phyloP scores from a whole-genome alignment of 257 asterid genomes.

The Paraleonurus japonicus region DNA sequence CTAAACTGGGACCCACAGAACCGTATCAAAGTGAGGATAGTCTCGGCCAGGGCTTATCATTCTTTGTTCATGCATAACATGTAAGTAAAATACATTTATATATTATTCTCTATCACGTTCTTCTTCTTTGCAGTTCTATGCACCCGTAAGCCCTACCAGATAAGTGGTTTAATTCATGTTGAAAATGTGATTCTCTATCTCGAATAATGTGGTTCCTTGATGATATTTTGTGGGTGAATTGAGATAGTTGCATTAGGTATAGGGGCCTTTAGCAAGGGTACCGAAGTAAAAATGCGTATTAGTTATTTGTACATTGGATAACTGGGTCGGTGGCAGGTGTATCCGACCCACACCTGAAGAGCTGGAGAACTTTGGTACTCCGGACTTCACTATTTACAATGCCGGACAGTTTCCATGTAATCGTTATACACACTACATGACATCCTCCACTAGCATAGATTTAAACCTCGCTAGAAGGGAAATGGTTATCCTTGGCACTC shows the following conservation, averaged over 20 bases:
- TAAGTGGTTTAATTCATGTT: constrained; percentile 30
- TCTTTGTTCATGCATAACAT: constrained; percentile 63
- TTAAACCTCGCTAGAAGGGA: constrained; percentile 79
- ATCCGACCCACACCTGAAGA: constrained; percentile 99
- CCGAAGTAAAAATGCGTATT: constrained; percentile 20
- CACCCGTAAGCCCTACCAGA: constrained; percentile 35
- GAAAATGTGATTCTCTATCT: constrained; percentile 11
- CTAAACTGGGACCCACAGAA: constrained; percentile 93
- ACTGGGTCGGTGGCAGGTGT: constrained; percentile 92
- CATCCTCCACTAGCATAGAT: constrained; percentile 99
- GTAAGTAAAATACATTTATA: constrained; percentile 28
- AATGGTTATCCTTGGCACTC: constrained; percentile 99
- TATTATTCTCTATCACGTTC: not conserved
- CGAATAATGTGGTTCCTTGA: constrained; percentile 7
- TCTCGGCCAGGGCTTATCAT: constrained; percentile 96
- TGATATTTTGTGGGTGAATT: constrained; percentile 11
- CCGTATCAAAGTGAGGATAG: constrained; percentile 94
- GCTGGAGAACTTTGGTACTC: constrained; percentile 97
- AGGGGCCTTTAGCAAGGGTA: constrained; percentile 26
- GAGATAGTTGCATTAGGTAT: constrained; percentile 22
- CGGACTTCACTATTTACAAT: constrained; percentile 99
- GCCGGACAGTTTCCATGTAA: constrained; percentile 99
- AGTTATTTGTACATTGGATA: constrained; percentile 42
- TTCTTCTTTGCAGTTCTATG: constrained; percentile 40
- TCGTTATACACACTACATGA: constrained; percentile 99